These are phyloP conservation scores for Solanum chiquidenum DNA, from an alignment of 257 asterid species.

Conservation along the genomic window DNA sequence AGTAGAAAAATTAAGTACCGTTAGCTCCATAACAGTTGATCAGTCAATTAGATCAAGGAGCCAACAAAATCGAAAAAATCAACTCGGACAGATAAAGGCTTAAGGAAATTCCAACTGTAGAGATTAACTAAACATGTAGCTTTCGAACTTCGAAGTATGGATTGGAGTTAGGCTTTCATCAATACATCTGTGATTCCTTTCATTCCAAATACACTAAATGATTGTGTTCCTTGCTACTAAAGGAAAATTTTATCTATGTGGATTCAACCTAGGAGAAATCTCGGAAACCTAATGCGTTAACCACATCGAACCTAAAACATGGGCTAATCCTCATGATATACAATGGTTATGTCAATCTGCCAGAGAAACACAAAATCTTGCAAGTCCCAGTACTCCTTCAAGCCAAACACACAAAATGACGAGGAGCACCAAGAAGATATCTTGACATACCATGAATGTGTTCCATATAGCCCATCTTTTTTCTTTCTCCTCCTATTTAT, in stretches of 20 bases:
- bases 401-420: not conserved
- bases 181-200: not conserved
- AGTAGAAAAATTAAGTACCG: not conserved
- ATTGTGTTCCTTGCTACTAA: not conserved
- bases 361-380: not conserved
- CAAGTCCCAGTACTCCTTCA: not conserved
- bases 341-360: not conserved
- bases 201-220: not conserved
- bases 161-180: not conserved
- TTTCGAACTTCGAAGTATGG: not conserved
- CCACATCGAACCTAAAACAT: not conserved
- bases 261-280: not conserved
- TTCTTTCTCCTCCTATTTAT: not conserved
- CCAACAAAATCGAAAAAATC: not conserved
- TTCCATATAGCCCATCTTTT: not conserved
- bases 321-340: not conserved
- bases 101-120: not conserved
- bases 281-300: not conserved
- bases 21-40: not conserved
- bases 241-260: not conserved
- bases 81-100: not conserved
- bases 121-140: not conserved
- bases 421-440: not conserved
- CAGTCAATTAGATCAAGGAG: not conserved
- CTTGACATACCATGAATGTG: not conserved